Conservation (phyloP, 2,329 filamentous ascomycete species). For the Arthrinium puccinioides region DNA sequence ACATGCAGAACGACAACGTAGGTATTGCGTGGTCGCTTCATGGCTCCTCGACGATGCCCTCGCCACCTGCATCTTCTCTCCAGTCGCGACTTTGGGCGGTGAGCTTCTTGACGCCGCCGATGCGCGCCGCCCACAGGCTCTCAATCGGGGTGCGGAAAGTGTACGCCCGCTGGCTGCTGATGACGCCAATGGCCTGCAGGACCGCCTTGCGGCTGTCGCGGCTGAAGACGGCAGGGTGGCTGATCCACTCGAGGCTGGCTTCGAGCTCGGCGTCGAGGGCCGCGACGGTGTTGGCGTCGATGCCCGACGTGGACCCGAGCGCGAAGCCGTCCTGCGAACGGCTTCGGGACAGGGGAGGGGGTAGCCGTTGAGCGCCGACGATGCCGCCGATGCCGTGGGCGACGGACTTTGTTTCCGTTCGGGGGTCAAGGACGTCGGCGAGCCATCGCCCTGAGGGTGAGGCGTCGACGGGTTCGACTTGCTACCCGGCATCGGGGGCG, state of each 20-base stretch:
- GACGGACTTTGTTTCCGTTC: conserved; percentile 50
- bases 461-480: conserved; percentile 42
- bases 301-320: conserved; percentile 56
- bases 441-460: conserved; percentile 36
- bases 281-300: conserved; percentile 73
- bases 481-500: conserved; percentile 19
- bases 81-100: conserved; percentile 84
- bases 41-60: conserved; percentile 56
- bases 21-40: too few relatives aligned
- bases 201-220: conserved; percentile 93
- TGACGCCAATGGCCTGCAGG: conserved; percentile 91
- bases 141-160: conserved; percentile 90
- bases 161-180: conserved; percentile 87
- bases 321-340: conserved; percentile 52
- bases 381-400: conserved; percentile 41
- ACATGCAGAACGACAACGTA: too few relatives aligned
- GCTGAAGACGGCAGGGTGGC: conserved; percentile 89
- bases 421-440: conserved; percentile 38
- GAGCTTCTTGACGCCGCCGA: conserved; percentile 72
- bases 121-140: conserved; percentile 77
- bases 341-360: conserved; percentile 37
- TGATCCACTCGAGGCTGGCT: conserved; percentile 91
- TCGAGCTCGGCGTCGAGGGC: conserved; percentile 90
- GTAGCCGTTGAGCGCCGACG: conserved; percentile 31
- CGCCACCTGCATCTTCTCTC: conserved; percentile 78